Evolutionary conservation across 2,329 filamentous ascomycete genomes (phyloP).

Genomic region (Clarireedia sp.): DNA sequence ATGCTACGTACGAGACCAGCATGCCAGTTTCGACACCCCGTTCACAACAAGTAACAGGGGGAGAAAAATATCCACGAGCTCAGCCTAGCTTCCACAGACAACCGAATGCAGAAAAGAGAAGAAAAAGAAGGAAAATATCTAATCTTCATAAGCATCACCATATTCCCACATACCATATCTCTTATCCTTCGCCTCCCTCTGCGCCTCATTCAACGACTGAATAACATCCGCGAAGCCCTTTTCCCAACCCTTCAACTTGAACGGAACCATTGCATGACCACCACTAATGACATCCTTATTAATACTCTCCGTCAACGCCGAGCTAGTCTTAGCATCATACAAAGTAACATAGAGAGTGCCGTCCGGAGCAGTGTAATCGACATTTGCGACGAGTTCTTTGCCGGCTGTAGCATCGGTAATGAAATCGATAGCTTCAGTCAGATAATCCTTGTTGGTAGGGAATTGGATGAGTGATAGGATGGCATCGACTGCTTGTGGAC

Average conservation of each 20-base stretch:
- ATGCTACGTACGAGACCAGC: background rate
- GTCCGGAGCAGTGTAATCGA: constrained; percentile 80
- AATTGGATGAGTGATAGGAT: constrained; percentile 85
- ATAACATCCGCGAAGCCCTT: constrained; percentile 65
- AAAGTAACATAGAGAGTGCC: constrained; percentile 79
- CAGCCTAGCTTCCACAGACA: background rate
- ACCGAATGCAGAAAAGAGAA: background rate
- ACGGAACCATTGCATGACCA: constrained; percentile 83
- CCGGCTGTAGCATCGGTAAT: constrained; percentile 68
- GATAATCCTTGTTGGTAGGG: constrained; percentile 73
- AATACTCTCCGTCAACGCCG: constrained; percentile 65
- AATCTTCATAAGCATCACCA: constrained; percentile 89
- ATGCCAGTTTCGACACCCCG: too few relatives aligned
- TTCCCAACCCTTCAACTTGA: constrained; percentile 90
- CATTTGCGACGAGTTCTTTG: constrained; percentile 77
- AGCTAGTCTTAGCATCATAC: constrained; percentile 64
- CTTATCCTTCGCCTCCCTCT: constrained; percentile 70
- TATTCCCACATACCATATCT: constrained; percentile 96
- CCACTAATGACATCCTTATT: constrained; percentile 81
- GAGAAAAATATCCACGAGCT: too few relatives aligned
- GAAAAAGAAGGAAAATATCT: constrained; percentile 21
- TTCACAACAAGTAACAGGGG: too few relatives aligned
- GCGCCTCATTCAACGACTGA: constrained; percentile 62
- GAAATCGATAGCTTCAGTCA: constrained; percentile 68
- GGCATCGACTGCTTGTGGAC: constrained; percentile 79